These are phyloP conservation scores for Eucalyptus regnans DNA, from an alignment of 345 rosid species.

Conservation along the genomic window DNA sequence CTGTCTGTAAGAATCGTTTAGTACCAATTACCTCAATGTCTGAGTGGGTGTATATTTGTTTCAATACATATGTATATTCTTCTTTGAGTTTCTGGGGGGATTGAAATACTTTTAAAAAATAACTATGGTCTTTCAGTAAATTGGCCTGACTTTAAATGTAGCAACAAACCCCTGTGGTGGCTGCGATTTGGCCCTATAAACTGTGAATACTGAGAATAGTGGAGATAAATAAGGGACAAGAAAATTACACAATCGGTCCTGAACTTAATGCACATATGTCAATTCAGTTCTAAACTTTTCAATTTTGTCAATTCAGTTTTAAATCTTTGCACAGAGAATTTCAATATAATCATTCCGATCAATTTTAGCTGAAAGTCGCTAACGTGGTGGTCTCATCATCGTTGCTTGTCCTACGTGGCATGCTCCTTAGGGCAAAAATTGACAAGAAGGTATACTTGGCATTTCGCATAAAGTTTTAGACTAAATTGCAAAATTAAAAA, in stretches of 20 bases:
- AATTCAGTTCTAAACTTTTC: rapidly evolving
- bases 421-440: background rate
- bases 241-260: background rate
- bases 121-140: background rate
- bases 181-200: background rate
- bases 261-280: rapidly evolving
- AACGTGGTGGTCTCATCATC: rapidly evolving
- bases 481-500: background rate
- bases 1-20: background rate
- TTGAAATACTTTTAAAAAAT: background rate
- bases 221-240: background rate
- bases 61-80: background rate
- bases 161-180: background rate
- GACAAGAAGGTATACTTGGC: rapidly evolving
- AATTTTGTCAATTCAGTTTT: rapidly evolving
- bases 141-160: background rate
- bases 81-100: background rate
- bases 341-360: rapidly evolving
- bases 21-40: background rate
- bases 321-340: rapidly evolving
- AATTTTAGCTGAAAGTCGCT: rapidly evolving
- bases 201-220: background rate
- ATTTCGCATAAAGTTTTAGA: background rate
- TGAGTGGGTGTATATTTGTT: background rate
- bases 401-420: rapidly evolving